Percentiles rank a stretch among this genome's conserved stretches.
Conservation (phyloP, 371 early-diverging fungal species). For the Entomophthora muscae region DNA sequence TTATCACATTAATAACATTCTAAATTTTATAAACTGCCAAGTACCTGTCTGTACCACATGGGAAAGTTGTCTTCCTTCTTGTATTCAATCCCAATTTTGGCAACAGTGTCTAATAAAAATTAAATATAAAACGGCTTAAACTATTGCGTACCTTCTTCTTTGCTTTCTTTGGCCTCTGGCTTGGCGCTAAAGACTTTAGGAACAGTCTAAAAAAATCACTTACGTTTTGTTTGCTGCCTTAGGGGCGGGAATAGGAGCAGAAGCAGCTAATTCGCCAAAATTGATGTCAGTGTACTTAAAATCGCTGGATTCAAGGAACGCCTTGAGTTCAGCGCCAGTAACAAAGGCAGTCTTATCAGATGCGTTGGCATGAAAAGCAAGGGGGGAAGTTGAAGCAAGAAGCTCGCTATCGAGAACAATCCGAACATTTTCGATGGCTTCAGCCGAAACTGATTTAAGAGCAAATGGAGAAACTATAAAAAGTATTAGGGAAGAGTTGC, state of each 20-base stretch:
- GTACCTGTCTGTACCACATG: conserved; percentile 85
- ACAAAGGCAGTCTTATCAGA: conserved; percentile 32
- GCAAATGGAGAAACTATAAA: conserved; percentile 37
- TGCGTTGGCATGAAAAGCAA: conserved; percentile 42
- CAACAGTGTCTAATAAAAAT: not conserved
- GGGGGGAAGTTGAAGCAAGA: conserved; percentile 15
- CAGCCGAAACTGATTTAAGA: conserved; percentile 27
- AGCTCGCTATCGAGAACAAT: conserved; percentile 36
- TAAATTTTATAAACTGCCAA: not conserved
- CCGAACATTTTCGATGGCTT: conserved; percentile 22
- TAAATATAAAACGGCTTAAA: not conserved
- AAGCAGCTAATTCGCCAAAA: conserved; percentile 23
- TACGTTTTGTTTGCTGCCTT: conserved; percentile 13
- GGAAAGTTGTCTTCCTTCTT: conserved; percentile 90
- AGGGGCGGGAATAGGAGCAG: conserved; percentile 18
- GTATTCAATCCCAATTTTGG: conserved; percentile 77
- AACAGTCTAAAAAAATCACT: not conserved
- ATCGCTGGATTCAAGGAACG: conserved; percentile 19
- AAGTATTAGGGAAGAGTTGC: not conserved
- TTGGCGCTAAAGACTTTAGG: not conserved
- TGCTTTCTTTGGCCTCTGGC: not conserved
- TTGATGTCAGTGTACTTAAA: conserved; percentile 23
- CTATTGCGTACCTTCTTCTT: conserved; percentile 1
- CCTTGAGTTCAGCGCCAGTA: conserved; percentile 24
- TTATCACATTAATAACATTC: not conserved